These are phyloP conservation scores for Paraurostyla sp. DNA, from an alignment of 73 alveolate genomes.

Conservation along the genomic window DNA sequence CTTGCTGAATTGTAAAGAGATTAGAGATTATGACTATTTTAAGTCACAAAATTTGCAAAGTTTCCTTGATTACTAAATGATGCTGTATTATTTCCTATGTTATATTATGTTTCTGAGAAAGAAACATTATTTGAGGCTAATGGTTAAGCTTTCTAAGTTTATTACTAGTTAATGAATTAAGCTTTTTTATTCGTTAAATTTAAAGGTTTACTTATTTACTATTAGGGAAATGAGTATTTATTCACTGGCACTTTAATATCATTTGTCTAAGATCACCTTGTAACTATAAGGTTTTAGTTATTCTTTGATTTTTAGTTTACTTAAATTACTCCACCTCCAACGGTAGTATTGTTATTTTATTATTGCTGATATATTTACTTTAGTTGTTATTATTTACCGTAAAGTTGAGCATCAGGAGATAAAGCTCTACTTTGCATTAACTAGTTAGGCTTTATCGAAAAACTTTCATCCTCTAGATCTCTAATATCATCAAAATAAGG, in stretches of 20 bases:
- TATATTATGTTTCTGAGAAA: not conserved
- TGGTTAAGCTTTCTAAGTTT: too few species aligned
- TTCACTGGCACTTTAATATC: not conserved
- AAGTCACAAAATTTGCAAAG: not conserved
- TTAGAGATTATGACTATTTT: not conserved
- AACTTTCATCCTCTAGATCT: constrained; percentile 15
- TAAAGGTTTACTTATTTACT: not conserved
- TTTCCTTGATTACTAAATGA: not conserved
- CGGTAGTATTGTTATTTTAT: not conserved
- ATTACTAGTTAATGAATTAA: not conserved
- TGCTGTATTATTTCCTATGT: not conserved
- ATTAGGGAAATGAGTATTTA: too few species aligned
- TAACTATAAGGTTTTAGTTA: not conserved
- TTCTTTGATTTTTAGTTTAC: not conserved
- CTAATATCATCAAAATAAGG: constrained; percentile 87
- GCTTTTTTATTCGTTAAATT: constrained; percentile 11
- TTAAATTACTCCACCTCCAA: not conserved
- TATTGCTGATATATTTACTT: not conserved
- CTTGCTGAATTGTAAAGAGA: not conserved
- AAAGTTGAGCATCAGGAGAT: not conserved
- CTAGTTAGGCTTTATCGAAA: not conserved
- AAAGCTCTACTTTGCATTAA: constrained; percentile 11
- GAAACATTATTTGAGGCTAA: not conserved
- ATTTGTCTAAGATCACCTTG: constrained; percentile 41
- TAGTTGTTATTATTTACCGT: not conserved